These are phyloP conservation scores for Nemophila menziesii DNA, from an alignment of 257 asterid species.

Conservation along the genomic window DNA sequence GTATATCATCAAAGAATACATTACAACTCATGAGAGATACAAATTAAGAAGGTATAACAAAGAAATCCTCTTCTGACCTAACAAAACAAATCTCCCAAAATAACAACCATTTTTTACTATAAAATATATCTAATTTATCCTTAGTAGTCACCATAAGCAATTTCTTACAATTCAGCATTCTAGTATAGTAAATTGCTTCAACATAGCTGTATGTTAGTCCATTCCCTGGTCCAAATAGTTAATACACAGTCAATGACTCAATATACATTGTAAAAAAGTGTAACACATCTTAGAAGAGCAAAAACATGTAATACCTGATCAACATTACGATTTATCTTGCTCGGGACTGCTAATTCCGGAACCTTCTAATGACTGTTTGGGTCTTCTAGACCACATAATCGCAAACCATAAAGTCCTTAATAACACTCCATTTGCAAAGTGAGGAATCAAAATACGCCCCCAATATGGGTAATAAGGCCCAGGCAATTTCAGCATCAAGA, in stretches of 20 bases:
- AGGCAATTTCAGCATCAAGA: conserved; percentile 59
- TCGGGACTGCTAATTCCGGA: conserved; percentile 17
- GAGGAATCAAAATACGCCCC: conserved; percentile 88
- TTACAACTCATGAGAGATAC: too few species aligned
- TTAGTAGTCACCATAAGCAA: too few species aligned
- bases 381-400: conserved; percentile 50
- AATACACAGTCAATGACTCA: too few species aligned
- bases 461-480: conserved; percentile 94
- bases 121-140: too few species aligned
- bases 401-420: conserved; percentile 73
- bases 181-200: too few species aligned
- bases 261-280: too few species aligned
- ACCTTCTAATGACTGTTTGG: conserved; percentile 27
- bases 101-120: background rate
- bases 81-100: background rate
- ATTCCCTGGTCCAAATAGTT: too few species aligned
- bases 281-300: background rate
- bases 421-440: conserved; percentile 73
- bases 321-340: conserved; percentile 14
- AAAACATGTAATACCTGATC: conserved; percentile 22
- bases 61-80: too few species aligned
- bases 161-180: too few species aligned
- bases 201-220: too few species aligned
- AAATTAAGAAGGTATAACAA: too few species aligned
- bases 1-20: too few species aligned